phyloP scores from a whole-genome alignment of 345 rosid genomes.

The Hibiscus mutabilis region DNA sequence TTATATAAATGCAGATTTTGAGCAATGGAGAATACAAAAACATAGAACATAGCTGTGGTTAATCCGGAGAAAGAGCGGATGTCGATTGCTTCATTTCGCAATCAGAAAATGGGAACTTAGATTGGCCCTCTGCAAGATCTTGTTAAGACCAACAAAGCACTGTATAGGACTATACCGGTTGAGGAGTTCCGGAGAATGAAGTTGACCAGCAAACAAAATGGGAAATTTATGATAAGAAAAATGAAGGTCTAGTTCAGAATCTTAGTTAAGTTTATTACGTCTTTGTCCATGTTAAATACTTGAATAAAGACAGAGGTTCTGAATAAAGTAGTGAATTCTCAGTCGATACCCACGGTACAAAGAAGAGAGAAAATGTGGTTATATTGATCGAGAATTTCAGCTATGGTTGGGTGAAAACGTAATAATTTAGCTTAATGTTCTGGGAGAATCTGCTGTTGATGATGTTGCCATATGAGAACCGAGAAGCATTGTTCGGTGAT shows the following conservation, averaged over 20 bases:
- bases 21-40: constrained; percentile 9
- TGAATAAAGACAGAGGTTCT: too few relatives aligned
- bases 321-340: too few relatives aligned
- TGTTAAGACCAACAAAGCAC: neutral
- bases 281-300: neutral
- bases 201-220: constrained; percentile 24
- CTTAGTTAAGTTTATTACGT: neutral
- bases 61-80: constrained; percentile 8
- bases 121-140: constrained; percentile 31
- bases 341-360: too few relatives aligned
- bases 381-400: too few relatives aligned
- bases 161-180: constrained; percentile 14
- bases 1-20: neutral
- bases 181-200: constrained; percentile 15
- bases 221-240: constrained; percentile 21
- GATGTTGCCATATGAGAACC: too few relatives aligned
- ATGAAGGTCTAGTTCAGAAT: constrained; percentile 13
- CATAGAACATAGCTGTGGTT: constrained; percentile 10
- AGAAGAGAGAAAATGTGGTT: too few relatives aligned
- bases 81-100: constrained; percentile 15
- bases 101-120: constrained; percentile 13
- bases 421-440: too few relatives aligned
- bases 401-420: too few relatives aligned
- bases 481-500: too few relatives aligned
- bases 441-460: too few relatives aligned